Percentiles rank a stretch among this genome's conserved stretches.
Conservation (phyloP, 1,139 yeast species). For the Kodamaea plutei region DNA sequence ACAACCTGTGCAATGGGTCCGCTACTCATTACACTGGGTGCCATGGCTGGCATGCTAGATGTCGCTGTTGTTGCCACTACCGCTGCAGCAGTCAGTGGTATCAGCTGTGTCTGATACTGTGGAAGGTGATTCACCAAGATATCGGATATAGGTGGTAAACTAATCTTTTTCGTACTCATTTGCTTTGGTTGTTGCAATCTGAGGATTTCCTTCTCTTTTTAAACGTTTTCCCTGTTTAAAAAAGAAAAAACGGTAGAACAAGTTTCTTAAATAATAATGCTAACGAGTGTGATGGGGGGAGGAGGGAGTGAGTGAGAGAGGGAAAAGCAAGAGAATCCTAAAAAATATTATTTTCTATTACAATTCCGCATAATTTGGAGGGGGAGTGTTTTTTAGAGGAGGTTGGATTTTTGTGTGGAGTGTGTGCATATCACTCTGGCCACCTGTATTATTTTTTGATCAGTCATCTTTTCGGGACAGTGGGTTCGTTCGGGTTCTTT, state of each 20-base stretch:
- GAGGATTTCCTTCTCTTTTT: slow-evolving; percentile 1
- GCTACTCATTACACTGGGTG: neutral
- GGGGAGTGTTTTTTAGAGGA: neutral
- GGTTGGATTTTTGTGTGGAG: too few species aligned
- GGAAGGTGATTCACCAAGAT: slow-evolving; percentile 15
- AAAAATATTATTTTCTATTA: neutral
- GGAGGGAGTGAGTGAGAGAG: too few species aligned
- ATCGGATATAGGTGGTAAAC: slow-evolving; percentile 38
- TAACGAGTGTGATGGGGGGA: too few species aligned
- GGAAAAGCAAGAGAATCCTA: too few species aligned
- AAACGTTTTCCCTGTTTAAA: slow-evolving; percentile 1
- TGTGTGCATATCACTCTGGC: too few species aligned
- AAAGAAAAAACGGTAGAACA: slow-evolving; percentile 1
- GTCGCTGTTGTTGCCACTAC: neutral
- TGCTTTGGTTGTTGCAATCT: slow-evolving; percentile 1
- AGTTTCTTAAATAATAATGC: too few species aligned
- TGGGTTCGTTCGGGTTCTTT: too few species aligned
- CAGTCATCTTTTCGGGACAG: too few species aligned
- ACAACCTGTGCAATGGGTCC: too few species aligned
- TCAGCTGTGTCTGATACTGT: slow-evolving; percentile 1
- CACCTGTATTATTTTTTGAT: too few species aligned
- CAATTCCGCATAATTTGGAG: slow-evolving; percentile 1
- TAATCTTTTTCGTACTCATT: slow-evolving; percentile 17
- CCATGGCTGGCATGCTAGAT: neutral
- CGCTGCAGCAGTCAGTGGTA: slow-evolving; percentile 1